phyloP scores from a whole-genome alignment of 2,329 filamentous ascomycete species.

The Talaromyces islandicus region DNA sequence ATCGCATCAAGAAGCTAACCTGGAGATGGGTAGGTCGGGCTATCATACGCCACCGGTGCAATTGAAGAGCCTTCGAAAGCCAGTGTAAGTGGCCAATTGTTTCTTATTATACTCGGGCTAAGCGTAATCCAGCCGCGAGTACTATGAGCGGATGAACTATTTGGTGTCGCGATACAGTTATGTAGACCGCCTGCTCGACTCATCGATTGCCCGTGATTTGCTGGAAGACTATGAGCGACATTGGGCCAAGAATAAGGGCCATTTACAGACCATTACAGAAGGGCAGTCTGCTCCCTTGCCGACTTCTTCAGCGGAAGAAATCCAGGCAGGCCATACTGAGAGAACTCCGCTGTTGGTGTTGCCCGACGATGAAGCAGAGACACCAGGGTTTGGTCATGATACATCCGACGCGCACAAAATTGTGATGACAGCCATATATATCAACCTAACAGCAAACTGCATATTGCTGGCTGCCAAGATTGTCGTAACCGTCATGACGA shows the following conservation, averaged over 20 bases:
- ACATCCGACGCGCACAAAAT: conserved; percentile 49
- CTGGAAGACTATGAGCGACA: conserved; percentile 78
- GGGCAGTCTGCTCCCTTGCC: conserved; percentile 38
- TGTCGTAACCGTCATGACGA: conserved; percentile 68
- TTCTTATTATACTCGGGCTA: neutral
- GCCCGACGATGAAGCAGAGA: conserved; percentile 48
- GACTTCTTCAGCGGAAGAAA: neutral
- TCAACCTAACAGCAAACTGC: conserved; percentile 75
- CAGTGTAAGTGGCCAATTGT: conserved; percentile 44
- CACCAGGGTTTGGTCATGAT: conserved; percentile 41
- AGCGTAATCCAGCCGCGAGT: conserved; percentile 55
- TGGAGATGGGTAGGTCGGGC: conserved; percentile 47
- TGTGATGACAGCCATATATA: conserved; percentile 79
- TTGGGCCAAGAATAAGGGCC: conserved; percentile 49
- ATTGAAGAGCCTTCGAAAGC: conserved; percentile 63
- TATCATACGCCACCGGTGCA: conserved; percentile 81
- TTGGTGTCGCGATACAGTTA: conserved; percentile 89
- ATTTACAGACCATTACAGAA: conserved; percentile 68
- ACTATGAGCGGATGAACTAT: conserved; percentile 85
- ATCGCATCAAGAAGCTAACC: too few relatives aligned
- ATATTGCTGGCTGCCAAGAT: conserved; percentile 71
- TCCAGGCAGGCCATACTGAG: conserved; percentile 1
- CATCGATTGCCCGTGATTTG: conserved; percentile 82
- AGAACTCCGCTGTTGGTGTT: conserved; percentile 18
- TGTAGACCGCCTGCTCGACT: conserved; percentile 85